Evolutionary conservation across 2,329 filamentous ascomycete genomes (phyloP).

Genomic region (Pseudocercospora ulei): DNA sequence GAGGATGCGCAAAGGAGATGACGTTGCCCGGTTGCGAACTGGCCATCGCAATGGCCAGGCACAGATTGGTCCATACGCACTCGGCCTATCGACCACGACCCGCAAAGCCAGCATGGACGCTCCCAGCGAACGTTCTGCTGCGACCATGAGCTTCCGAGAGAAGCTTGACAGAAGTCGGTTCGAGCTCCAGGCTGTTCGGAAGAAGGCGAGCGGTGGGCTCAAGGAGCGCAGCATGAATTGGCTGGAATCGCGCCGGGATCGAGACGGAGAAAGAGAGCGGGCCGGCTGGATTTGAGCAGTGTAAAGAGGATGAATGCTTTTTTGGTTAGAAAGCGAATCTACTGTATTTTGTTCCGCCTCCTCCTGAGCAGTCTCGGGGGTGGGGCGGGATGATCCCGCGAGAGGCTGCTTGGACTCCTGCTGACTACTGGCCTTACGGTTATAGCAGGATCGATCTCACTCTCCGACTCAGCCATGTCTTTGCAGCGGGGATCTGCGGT

Average conservation of each 20-base stretch:
- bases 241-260: conserved; percentile 22
- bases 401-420: too few species aligned
- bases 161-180: conserved; percentile 31
- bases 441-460: too few species aligned
- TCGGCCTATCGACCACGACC: conserved; percentile 23
- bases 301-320: neutral
- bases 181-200: conserved; percentile 31
- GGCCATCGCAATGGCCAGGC: conserved; percentile 6
- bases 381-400: too few species aligned
- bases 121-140: conserved; percentile 19
- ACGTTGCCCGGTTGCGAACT: conserved; percentile 11
- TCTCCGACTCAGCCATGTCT: too few species aligned
- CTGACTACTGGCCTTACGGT: too few species aligned
- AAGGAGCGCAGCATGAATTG: conserved; percentile 24
- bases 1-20: conserved; percentile 7
- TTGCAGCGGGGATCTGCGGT: too few species aligned
- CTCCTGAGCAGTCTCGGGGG: too few species aligned
- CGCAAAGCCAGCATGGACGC: conserved; percentile 19
- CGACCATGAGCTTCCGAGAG: conserved; percentile 25
- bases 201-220: conserved; percentile 27
- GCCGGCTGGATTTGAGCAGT: conserved; percentile 27
- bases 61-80: conserved; percentile 22
- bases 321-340: neutral
- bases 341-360: too few species aligned
- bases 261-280: conserved; percentile 16